phyloP scores from a whole-genome alignment of 305 asterid species.

The Fraxinus greggii region DNA sequence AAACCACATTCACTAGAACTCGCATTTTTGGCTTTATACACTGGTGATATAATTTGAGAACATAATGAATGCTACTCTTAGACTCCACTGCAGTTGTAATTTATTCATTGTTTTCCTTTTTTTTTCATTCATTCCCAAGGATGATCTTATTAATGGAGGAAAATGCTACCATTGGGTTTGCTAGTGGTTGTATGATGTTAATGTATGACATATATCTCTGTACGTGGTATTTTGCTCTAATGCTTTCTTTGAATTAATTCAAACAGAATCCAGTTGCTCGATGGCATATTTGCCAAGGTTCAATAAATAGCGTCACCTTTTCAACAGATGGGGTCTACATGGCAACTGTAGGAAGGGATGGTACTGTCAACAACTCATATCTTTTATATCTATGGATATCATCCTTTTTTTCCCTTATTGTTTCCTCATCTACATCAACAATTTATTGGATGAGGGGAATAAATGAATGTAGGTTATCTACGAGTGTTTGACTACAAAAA shows the following conservation, averaged over 20 bases:
- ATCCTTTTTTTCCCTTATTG: slow-evolving; percentile 22
- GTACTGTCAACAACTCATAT: slow-evolving; percentile 45
- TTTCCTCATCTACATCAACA: neutral
- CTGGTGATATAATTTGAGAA: neutral
- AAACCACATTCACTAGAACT: neutral
- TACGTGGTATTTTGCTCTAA: neutral
- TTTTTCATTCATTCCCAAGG: neutral
- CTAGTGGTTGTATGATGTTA: neutral
- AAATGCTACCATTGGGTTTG: slow-evolving; percentile 7
- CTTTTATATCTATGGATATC: slow-evolving; percentile 18
- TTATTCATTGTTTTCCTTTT: neutral
- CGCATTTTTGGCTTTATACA: neutral
- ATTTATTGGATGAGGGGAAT: slow-evolving; percentile 24
- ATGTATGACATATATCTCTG: neutral
- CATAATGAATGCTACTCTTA: neutral
- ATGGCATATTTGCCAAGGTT: slow-evolving; percentile 98
- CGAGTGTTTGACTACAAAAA: slow-evolving; percentile 91
- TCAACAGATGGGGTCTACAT: slow-evolving; percentile 84
- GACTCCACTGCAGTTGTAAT: neutral
- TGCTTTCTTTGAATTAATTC: slow-evolving; percentile 9
- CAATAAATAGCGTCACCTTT: slow-evolving; percentile 81
- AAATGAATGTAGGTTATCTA: slow-evolving; percentile 65
- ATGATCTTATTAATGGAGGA: neutral
- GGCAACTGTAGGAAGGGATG: slow-evolving; percentile 99
- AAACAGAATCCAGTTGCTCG: slow-evolving; percentile 92